Percentiles rank a stretch among this genome's conserved stretches.
Evolutionary conservation across 108 stramenopile species (phyloP).

Genomic region (Hondaea fermentalgiana): DNA sequence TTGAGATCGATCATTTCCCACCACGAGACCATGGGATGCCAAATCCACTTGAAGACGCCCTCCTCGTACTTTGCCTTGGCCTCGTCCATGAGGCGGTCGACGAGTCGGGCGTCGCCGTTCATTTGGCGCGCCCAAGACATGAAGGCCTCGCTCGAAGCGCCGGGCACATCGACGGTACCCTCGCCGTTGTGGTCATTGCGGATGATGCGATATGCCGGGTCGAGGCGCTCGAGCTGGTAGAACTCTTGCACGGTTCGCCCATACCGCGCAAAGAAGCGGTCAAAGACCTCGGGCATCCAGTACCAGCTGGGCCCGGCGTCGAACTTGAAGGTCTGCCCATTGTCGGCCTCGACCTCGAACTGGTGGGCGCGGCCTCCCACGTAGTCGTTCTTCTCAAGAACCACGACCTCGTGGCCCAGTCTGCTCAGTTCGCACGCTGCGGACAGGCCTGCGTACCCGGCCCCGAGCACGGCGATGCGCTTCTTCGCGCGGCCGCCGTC

Average conservation of each 20-base stretch:
- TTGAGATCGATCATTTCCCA: neutral
- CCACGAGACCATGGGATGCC: neutral
- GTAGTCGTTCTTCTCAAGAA: neutral
- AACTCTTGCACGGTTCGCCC: neutral
- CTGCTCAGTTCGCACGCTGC: neutral
- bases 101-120: neutral
- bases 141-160: neutral
- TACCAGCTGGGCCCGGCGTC: slow-evolving; percentile 19
- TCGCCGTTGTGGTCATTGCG: neutral
- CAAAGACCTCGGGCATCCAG: slow-evolving; percentile 20
- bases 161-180: neutral
- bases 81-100: neutral
- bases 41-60: slow-evolving; percentile 4
- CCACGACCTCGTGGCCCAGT: neutral
- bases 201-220: neutral
- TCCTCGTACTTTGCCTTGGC: neutral
- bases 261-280: neutral
- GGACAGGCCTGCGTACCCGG: neutral
- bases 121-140: neutral
- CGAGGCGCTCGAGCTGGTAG: neutral
- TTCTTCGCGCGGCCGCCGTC: neutral
- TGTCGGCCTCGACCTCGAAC: neutral
- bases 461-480: neutral
- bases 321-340: neutral
- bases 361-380: neutral